Base-by-base conservation (phyloP, 768 basidiomycete species). In the Porpolomopsis calyptriformis region DNA sequence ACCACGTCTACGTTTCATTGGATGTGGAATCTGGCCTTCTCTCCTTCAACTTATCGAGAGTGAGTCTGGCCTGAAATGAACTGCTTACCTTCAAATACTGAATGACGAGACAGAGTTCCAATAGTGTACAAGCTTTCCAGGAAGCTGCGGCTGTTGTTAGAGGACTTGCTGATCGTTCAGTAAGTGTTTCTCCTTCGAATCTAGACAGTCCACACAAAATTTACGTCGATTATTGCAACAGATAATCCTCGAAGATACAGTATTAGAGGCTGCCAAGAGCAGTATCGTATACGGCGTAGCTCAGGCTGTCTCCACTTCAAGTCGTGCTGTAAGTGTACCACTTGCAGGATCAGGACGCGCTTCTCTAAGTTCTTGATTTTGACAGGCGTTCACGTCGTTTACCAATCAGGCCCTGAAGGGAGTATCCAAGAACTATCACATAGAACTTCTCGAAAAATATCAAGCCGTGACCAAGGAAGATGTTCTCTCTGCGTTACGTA, bases 381-480 rank as follows among this genome's bases (percentile, higher is more conserved):
- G 40, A 3, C 54, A 91, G 89, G 90, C 91, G 1, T 60, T 76
- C 31, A 72, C 76, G 20, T 94, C 91, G 0, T 97, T 96, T 64
- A 69, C 74, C 24, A 93, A 98, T 64, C 89, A 96, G 68, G 86
- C 82, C 0, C 70, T 99, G n/a, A 88, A 86, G 57, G 85, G 81
- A 25, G 76, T 97, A 8, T 66, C 82, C 4, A 80, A 82, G 57
- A 76, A 80, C 49, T 70, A 85, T 57, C 82, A 85, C 54, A 69
- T 85, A 20, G 74, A 82, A 44, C 72, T 91, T n/a, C 70, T 94
- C 37, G 76, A 82, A 53, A 78, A 80, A 57, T 85, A 80, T 56
- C 83, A 90, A 70, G 64, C 65, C n/a, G 76, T 98, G 47, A 84
- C 82, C 14, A 81, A 82, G 56, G 76, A 78, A 4, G 82, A 96